These are phyloP conservation scores for Waltiozyma sp. DNA, from an alignment of 1,139 yeast species.

Conservation along the genomic window DNA sequence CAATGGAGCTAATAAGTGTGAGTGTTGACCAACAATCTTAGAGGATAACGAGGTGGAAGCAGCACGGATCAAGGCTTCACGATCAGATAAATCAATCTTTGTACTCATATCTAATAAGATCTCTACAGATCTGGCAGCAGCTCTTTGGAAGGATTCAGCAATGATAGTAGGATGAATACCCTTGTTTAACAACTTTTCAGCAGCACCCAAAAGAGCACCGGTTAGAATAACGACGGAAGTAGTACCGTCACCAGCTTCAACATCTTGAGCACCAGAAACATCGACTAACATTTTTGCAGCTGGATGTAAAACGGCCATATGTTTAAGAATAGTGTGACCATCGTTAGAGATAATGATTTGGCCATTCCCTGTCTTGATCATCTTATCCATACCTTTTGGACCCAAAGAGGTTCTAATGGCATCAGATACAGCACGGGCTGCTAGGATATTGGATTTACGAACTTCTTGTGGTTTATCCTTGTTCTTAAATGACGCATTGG, in stretches of 20 bases:
- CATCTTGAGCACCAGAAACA: constrained; percentile 93
- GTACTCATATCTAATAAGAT: constrained; percentile 77
- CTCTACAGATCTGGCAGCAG: constrained; percentile 81
- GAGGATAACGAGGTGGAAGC: constrained; percentile 91
- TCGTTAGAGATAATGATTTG: constrained; percentile 93
- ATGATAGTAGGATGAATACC: constrained; percentile 95
- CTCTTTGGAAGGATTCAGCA: constrained; percentile 91
- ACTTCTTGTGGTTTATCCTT: constrained; percentile 98
- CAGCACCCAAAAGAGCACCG: constrained; percentile 90
- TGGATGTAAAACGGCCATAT: constrained; percentile 96
- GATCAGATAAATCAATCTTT: constrained; percentile 62
- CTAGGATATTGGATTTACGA: constrained; percentile 82
- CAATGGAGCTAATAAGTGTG: constrained; percentile 77
- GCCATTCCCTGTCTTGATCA: constrained; percentile 90
- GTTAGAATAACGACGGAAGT: constrained; percentile 94
- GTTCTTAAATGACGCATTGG: constrained; percentile 85
- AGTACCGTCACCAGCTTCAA: constrained; percentile 99
- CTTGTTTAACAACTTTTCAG: constrained; percentile 76
- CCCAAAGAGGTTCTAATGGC: constrained; percentile 96
- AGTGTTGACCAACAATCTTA: constrained; percentile 89
- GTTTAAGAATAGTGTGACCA: constrained; percentile 93
- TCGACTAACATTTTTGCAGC: constrained; percentile 98
- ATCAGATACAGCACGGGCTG: constrained; percentile 96
- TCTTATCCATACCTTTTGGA: constrained; percentile 99
- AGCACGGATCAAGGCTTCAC: constrained; percentile 78